phyloP scores from a whole-genome alignment of 306 rosid genomes.

The Bauhinia variegata region DNA sequence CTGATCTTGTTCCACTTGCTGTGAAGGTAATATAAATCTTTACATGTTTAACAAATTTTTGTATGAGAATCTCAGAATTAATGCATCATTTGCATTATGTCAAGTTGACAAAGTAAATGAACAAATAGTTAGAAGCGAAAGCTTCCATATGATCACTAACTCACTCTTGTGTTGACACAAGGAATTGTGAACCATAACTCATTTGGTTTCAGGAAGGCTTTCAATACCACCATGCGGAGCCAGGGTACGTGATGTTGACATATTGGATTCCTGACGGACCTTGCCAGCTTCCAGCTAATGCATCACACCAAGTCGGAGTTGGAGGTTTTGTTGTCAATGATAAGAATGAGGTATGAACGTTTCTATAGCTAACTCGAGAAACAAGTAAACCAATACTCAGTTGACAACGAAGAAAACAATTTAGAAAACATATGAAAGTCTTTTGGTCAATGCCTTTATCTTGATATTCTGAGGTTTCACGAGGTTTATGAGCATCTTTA shows the following conservation, averaged over 20 bases:
- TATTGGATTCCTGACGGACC: conserved; percentile 96
- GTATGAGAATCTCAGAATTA: background rate
- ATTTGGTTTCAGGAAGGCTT: conserved; percentile 83
- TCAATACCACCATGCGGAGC: conserved; percentile 88
- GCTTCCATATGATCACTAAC: background rate
- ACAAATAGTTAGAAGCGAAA: background rate
- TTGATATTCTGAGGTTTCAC: background rate
- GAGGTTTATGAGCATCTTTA: conserved; percentile 10
- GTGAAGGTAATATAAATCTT: conserved; percentile 72
- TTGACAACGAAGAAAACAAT: background rate
- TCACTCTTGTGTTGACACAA: background rate
- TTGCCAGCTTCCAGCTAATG: conserved; percentile 90
- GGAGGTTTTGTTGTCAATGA: conserved; percentile 91
- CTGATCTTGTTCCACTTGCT: conserved; percentile 80
- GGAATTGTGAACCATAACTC: conserved; percentile 33
- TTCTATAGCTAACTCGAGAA: conserved; percentile 13
- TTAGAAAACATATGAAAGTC: background rate
- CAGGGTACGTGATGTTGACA: conserved; percentile 89
- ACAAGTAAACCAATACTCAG: background rate
- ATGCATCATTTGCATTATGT: conserved; percentile 7
- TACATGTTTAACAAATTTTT: background rate
- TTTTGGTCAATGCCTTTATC: background rate
- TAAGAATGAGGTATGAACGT: conserved; percentile 64
- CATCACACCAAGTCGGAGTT: conserved; percentile 94
- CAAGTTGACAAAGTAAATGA: conserved; percentile 16